Percentiles rank a stretch among this genome's conserved stretches.
phyloP scores from a whole-genome alignment of 192 early-diverging fungal genomes.

The Glomus cerebriforme region DNA sequence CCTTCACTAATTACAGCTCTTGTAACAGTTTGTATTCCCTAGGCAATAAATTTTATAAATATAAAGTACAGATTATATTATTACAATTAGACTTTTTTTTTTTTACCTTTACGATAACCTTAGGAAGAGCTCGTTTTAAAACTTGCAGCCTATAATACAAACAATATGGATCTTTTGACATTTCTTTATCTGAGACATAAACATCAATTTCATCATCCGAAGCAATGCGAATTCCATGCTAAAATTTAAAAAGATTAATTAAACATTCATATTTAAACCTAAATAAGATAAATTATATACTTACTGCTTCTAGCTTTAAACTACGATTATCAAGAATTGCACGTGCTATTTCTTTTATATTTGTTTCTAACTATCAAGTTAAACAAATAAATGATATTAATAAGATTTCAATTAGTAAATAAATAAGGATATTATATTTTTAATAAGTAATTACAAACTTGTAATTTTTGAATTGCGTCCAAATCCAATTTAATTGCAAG shows the following conservation, averaged over 20 bases:
- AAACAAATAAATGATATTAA: neutral
- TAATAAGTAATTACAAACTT: conserved; percentile 43
- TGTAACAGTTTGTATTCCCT: conserved; percentile 78
- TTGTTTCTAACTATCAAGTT: conserved; percentile 76
- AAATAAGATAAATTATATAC: neutral
- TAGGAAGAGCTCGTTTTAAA: conserved; percentile 82
- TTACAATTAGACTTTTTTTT: neutral
- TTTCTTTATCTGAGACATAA: conserved; percentile 62
- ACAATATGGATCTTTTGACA: neutral
- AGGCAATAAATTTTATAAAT: too few species aligned
- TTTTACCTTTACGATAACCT: conserved; percentile 78
- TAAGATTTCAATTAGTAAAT: conserved; percentile 22
- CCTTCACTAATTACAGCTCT: conserved; percentile 85
- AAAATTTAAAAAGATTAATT: neutral
- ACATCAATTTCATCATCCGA: conserved; percentile 61
- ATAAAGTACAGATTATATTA: conserved; percentile 34
- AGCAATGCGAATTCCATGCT: conserved; percentile 4
- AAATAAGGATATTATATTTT: too few species aligned
- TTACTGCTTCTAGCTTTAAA: conserved; percentile 80
- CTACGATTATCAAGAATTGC: conserved; percentile 82
- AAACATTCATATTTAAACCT: neutral
- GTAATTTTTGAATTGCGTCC: conserved; percentile 80
- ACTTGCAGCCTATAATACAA: conserved; percentile 76
- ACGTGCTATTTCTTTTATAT: conserved; percentile 70
- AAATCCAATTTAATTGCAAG: conserved; percentile 83